Conservation (phyloP, 139 green algal genomes). For the Ostreobium quekettii region DNA sequence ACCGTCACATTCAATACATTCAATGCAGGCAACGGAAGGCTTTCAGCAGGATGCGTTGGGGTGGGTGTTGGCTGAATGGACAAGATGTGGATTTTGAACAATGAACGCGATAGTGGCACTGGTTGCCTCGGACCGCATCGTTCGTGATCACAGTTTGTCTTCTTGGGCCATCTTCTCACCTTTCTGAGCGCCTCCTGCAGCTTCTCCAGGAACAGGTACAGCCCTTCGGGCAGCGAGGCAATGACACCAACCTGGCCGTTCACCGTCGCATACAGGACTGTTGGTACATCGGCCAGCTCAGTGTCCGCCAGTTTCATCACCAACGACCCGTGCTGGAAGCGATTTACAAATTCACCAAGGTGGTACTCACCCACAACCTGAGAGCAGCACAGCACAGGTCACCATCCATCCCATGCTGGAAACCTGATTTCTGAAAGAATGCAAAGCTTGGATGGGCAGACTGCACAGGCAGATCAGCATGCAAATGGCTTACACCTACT, state of each 20-base stretch:
- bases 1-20: too few relatives aligned
- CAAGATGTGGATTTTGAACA: too few relatives aligned
- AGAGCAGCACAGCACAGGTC: not conserved
- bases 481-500: not conserved
- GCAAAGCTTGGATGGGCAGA: not conserved
- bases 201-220: conserved; percentile 55
- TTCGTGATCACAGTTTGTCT: too few relatives aligned
- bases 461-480: too few relatives aligned
- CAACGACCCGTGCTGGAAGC: conserved; percentile 75
- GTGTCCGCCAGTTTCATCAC: conserved; percentile 92
- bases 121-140: too few relatives aligned
- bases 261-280: conserved; percentile 81
- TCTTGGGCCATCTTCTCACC: too few relatives aligned
- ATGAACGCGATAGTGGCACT: too few relatives aligned
- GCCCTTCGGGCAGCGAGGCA: conserved; percentile 55
- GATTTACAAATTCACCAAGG: conserved; percentile 89
- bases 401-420: not conserved
- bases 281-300: conserved; percentile 55
- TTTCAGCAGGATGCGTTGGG: too few relatives aligned
- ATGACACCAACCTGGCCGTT: conserved; percentile 86
- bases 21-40: too few relatives aligned
- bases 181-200: conserved; percentile 64
- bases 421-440: not conserved
- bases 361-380: conserved; percentile 80
- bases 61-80: too few relatives aligned